These are phyloP conservation scores for Gentiana straminea DNA, from an alignment of 257 asterid genomes.

Conservation along the genomic window DNA sequence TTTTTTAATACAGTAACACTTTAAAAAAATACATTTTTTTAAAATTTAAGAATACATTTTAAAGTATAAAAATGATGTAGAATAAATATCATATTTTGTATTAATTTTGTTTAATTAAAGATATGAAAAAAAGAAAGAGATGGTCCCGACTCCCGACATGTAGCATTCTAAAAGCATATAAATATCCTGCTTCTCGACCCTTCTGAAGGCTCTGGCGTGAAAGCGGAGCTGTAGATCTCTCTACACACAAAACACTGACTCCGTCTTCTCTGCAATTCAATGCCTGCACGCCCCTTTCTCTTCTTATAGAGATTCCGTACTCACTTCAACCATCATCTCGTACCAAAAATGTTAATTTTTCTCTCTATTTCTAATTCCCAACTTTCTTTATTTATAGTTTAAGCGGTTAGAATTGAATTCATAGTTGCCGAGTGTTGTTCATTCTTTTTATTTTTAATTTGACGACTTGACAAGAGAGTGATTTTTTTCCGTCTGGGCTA, in stretches of 20 bases:
- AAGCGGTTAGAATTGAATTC: conserved; percentile 2
- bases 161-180: conserved; percentile 10
- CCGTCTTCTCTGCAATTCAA: conserved; percentile 4
- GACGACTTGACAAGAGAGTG: conserved; percentile 35
- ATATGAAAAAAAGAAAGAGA: no score
- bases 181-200: conserved; percentile 34
- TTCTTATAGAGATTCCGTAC: conserved; percentile 16
- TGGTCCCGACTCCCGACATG: no score
- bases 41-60: no score
- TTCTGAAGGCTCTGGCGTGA: conserved; percentile 21
- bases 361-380: conserved; percentile 1
- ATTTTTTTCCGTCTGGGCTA: background rate
- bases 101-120: no score
- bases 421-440: background rate
- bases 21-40: no score
- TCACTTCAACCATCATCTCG: background rate
- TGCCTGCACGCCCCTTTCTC: background rate
- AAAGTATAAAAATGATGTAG: no score
- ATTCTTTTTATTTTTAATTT: conserved; percentile 12
- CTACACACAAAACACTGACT: background rate
- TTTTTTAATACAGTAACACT: no score
- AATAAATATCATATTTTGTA: no score
- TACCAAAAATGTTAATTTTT: conserved; percentile 10
- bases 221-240: conserved; percentile 16
- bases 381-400: background rate